These are phyloP conservation scores for Peniophora sp. DNA, from an alignment of 1,284 basidiomycete species.

Conservation along the genomic window DNA sequence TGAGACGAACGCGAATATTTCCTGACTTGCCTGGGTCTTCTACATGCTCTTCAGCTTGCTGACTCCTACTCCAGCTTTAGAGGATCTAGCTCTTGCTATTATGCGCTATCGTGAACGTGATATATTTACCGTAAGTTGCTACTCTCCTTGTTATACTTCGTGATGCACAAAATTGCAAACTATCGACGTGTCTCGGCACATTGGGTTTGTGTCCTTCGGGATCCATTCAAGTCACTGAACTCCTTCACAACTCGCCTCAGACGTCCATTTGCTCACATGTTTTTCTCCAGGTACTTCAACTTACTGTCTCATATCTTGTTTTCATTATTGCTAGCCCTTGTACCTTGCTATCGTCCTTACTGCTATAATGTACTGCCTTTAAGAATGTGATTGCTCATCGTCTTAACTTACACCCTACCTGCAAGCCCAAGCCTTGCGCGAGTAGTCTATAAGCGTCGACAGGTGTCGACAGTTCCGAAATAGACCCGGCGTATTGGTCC, in stretches of 20 bases:
- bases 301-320: no score
- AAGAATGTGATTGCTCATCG: no score
- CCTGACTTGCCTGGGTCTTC: slow-evolving; percentile 23
- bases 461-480: no score
- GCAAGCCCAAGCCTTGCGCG: no score
- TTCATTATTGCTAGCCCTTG: no score
- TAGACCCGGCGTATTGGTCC: no score
- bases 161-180: slow-evolving; percentile 45
- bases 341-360: no score
- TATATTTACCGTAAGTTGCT: not conserved
- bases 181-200: slow-evolving; percentile 47
- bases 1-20: slow-evolving; percentile 44
- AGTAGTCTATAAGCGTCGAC: no score
- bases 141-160: not conserved
- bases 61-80: not conserved
- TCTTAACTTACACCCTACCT: no score
- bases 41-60: not conserved
- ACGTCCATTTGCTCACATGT: no score
- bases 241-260: slow-evolving; percentile 5
- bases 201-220: slow-evolving; percentile 54
- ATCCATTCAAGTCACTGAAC: slow-evolving; percentile 78
- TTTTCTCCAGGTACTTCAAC: no score
- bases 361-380: no score
- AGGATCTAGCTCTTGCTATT: not conserved
- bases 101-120: not conserved